Percentiles rank a stretch among this genome's conserved stretches.
Conservation (phyloP, 139 green algal species). For the Coccomyxa sp. region DNA sequence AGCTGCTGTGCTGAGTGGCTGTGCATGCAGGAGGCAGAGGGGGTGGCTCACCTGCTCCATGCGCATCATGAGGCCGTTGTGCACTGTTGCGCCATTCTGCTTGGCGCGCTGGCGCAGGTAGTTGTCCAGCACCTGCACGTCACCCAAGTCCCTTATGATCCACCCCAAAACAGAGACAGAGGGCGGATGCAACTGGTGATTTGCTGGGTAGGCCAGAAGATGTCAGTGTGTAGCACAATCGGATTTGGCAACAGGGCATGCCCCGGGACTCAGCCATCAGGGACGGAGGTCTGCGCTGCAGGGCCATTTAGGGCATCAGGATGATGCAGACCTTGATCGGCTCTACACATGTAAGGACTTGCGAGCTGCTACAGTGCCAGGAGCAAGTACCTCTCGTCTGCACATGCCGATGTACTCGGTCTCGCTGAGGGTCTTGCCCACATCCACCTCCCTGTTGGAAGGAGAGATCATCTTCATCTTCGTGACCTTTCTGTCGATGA, state of each 20-base stretch:
- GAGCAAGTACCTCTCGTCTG: conserved; percentile 26
- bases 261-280: too few relatives aligned
- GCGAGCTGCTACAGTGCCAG: too few relatives aligned
- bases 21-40: background rate
- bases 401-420: conserved; percentile 95
- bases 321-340: too few relatives aligned
- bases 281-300: too few relatives aligned
- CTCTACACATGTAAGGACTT: background rate
- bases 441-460: conserved; percentile 97
- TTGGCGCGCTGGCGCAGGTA: conserved; percentile 92
- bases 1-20: background rate
- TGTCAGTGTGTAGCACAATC: too few relatives aligned
- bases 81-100: conserved; percentile 78
- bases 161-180: background rate
- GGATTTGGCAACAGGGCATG: too few relatives aligned
- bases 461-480: conserved; percentile 99
- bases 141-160: too few relatives aligned
- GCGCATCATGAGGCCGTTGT: conserved; percentile 96
- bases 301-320: too few relatives aligned
- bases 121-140: conserved; percentile 94
- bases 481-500: conserved; percentile 95
- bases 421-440: conserved; percentile 95
- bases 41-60: conserved; percentile 55
- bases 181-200: too few relatives aligned
- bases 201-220: too few relatives aligned